Evolutionary conservation across 2,329 filamentous ascomycete genomes (phyloP), one percentile per base, ranked within the genome.

Genomic region (Rhytidhysteron rufulum): DNA sequence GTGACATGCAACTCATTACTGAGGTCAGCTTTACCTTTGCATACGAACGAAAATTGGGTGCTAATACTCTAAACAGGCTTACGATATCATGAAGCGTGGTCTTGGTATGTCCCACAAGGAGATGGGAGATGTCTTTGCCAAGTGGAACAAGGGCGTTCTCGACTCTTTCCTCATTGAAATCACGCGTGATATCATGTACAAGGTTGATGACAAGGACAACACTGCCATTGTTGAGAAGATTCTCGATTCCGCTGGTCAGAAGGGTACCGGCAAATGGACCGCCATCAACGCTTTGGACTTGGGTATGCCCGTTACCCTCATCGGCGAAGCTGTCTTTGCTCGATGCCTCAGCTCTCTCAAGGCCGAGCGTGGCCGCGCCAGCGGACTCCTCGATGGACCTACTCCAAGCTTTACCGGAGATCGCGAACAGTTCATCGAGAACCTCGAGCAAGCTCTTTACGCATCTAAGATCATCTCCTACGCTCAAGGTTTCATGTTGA

Each of bases 401-500:
- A 77, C 71, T 60, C 85, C 79, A 65, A 82, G 80, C 61, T 97
- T 97, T 71, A 79, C 85, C 59, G 93, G 93, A 58, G 81, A 96
- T 82, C 89, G 86, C 80, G 77, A 88, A 70, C 80, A 89, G 70
- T 95, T 97, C 82, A 83, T 98, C 57, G 87, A 88, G 57, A 90
- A 98, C 72, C 87, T 98, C 38, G 93, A 98, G 80, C 93, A 98
- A 79, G 93, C 91, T 55, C 83, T 98, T 48, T 98, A 98, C 68
- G 93, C 93, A 55, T 97, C 91, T 65, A 98, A 98, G 86, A 98
- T 98, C 68, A 96, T 98, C 73, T 98, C 93, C 16, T 98, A 98
- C 69, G 89, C 93, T 53, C 93, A 98, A 77, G 93, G 93, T 68
- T 98, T 98, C 82, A 97, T 97, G 91, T 82, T 98, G 65, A 97